phyloP scores from a whole-genome alignment of 306 rosid genomes.

The Fragaria ananassa region DNA sequence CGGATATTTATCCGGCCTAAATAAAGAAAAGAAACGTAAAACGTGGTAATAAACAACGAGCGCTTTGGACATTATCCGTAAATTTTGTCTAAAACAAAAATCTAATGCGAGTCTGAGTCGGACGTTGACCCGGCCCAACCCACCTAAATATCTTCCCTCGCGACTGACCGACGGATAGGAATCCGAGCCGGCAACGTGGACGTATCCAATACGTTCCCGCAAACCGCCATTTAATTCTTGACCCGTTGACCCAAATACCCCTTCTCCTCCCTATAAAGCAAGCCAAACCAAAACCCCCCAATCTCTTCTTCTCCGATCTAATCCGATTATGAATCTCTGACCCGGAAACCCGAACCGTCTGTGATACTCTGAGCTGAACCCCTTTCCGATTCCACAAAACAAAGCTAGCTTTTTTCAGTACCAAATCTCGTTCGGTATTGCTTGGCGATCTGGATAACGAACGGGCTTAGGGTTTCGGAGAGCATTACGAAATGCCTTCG shows the following conservation, averaged over 20 bases:
- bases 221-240: background rate
- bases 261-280: background rate
- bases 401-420: slow-evolving; percentile 10
- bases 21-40: background rate
- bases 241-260: slow-evolving; percentile 2
- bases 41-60: background rate
- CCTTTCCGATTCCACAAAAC: background rate
- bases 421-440: slow-evolving; percentile 5
- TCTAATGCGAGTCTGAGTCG: background rate
- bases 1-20: background rate
- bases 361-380: background rate
- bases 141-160: slow-evolving; percentile 1
- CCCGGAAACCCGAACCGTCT: background rate
- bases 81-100: background rate
- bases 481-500: slow-evolving; percentile 88
- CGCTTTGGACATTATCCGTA: background rate
- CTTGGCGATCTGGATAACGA: slow-evolving; percentile 14
- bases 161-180: background rate
- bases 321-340: background rate
- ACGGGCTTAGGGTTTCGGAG: slow-evolving; percentile 52
- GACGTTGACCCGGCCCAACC: slow-evolving; percentile 8
- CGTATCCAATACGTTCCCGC: slow-evolving; percentile 19
- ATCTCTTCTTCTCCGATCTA: background rate
- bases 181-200: slow-evolving; percentile 26
- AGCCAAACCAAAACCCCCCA: background rate